These are phyloP conservation scores for Mortierella claussenii DNA, from an alignment of 192 early-diverging fungal species.

Conservation along the genomic window DNA sequence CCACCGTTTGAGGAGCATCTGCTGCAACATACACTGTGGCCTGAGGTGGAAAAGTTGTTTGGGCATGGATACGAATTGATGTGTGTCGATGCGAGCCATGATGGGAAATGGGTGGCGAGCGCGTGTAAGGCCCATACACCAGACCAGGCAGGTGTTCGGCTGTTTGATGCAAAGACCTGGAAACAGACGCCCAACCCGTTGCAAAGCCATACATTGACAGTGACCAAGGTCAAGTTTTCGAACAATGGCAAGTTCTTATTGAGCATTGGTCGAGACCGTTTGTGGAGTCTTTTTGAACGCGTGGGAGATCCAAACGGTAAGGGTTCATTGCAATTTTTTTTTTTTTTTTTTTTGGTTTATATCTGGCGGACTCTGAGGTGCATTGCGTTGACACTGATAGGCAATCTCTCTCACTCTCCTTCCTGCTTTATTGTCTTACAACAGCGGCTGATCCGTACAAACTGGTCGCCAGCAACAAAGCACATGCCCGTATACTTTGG, in stretches of 20 bases:
- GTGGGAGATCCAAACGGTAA: constrained; percentile 50
- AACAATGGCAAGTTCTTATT: constrained; percentile 76
- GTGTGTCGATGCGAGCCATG: constrained; percentile 75
- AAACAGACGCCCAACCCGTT: constrained; percentile 71
- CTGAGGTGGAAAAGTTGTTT: constrained; percentile 95
- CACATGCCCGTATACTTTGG: constrained; percentile 96
- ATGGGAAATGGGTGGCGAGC: constrained; percentile 79
- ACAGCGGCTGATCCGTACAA: constrained; percentile 62
- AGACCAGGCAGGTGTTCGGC: constrained; percentile 78
- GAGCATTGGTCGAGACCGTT: constrained; percentile 87
- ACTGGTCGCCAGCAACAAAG: constrained; percentile 69
- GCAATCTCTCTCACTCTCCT: background rate
- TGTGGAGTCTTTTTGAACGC: constrained; percentile 85
- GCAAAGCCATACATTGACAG: constrained; percentile 80
- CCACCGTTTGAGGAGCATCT: constrained; percentile 94
- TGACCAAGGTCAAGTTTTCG: constrained; percentile 86
- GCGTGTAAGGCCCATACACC: constrained; percentile 75
- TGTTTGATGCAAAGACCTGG: constrained; percentile 78
- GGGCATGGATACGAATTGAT: constrained; percentile 97
- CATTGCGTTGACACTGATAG: too few species aligned
- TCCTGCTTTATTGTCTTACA: background rate
- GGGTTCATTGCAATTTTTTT: background rate
- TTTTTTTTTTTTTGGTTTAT: background rate
- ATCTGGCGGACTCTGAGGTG: too few species aligned
- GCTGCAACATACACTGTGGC: constrained; percentile 92